Percentiles rank a stretch among this genome's conserved stretches.
Conservation (phyloP, 2,329 filamentous ascomycete genomes). For the Cercospora sp. region DNA sequence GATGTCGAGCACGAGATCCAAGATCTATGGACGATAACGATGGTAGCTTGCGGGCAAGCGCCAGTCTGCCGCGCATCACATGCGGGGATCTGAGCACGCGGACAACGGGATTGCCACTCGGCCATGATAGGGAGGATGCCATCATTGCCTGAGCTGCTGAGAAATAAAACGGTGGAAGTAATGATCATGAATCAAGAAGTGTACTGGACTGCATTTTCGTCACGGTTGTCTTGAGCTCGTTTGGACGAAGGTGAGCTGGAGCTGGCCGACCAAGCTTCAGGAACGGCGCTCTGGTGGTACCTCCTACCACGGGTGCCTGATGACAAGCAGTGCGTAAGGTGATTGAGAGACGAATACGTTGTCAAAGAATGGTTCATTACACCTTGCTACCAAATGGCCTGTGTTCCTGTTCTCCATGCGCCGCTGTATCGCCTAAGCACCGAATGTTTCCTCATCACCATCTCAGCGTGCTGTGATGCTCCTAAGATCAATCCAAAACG, state of each 20-base stretch:
- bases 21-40: not conserved
- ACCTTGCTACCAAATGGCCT: not conserved
- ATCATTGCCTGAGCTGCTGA: not conserved
- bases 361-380: not conserved
- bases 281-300: not conserved
- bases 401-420: not conserved
- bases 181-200: not conserved
- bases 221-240: not conserved
- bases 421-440: conserved; percentile 1
- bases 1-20: not conserved
- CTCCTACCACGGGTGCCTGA: not conserved
- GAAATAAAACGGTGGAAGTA: not conserved
- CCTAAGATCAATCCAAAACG: conserved; percentile 12
- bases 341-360: not conserved
- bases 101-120: conserved; percentile 6
- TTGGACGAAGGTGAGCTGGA: not conserved
- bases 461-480: conserved; percentile 4
- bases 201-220: not conserved
- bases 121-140: not conserved
- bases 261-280: conserved; percentile 2
- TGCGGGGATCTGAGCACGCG: conserved; percentile 3
- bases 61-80: conserved; percentile 1
- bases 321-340: not conserved
- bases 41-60: conserved; percentile 3
- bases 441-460: not conserved